Evolutionary conservation across 768 basidiomycete genomes (phyloP), one percentile per base, ranked within the genome.

Genomic region (Pleurotus cornucopiae): DNA sequence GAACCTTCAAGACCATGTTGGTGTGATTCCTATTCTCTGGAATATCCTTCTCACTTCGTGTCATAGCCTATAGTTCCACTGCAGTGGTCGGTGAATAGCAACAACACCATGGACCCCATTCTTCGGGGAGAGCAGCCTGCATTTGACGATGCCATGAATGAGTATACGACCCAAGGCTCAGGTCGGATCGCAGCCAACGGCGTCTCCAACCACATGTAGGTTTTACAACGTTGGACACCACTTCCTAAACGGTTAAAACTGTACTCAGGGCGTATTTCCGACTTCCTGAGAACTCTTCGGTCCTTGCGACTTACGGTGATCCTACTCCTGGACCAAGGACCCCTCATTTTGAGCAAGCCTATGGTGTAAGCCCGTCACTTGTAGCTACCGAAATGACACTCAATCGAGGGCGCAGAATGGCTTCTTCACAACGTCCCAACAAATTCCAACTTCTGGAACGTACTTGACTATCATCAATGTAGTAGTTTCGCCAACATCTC

Each of bases 401-500:
- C 11, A 11, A 20, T 2, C 20, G 11, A 13, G 12, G 23, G 21
- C 16, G 21, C 55, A 52, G 53, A 47, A 34, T 45, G 41, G 49
- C 34, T 51, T 57, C 51, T 48, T 47, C 48, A 34, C 39, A 51
- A 49, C 53, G 58, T 16, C 14, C 34, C 20, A 44, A 54, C 39
- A 16, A 1, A 54, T 54, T n/a, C 70, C 69, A 16, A n/a, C 63
- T 13, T 67, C 59, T 11, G 68, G 74, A 26, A 64, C 61, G 38
- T 74, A 67, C 59, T 48, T 74, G 54, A 66, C 68, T 2, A 58
- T 72, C 12, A 56, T 62, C n/a, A 54, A 60, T 21, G 63, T 60
- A n/a, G 59, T 73, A 3, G 63, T 73, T 14, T 68, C 70, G 13
- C 73, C 75, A 4, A 67, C 70, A 3, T 70, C 75, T 37, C 70